Evolutionary conservation across 352 stramenopile species (phyloP), one percentile per base, ranked within the genome.

Genomic region (Globisporangium camurandrum): DNA sequence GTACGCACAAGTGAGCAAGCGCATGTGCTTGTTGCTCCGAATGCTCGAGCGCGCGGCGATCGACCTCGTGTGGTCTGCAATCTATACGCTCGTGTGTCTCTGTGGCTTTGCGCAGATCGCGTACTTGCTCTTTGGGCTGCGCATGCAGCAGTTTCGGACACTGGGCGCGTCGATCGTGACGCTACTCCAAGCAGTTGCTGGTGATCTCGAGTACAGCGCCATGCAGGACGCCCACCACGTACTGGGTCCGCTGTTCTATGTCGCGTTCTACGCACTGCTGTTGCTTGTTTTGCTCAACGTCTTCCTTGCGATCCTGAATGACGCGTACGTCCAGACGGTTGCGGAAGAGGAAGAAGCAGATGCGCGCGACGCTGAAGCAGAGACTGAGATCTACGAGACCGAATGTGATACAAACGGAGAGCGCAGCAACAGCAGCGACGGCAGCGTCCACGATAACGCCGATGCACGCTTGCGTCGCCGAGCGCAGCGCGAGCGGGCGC

Each of bases 271-370:
- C 55, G 47, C 88, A 39, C 47, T 88, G 36, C 48, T 90, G 45
- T 47, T 88, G 38, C 57, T 90, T 9, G 70, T 90, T 16, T 40
- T 86, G 39, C 64, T 87, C 49, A 90, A 90, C 36, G 71, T 90
- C 9, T 87, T 88, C 39, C 59, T 84, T 7, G 76, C 77, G 23
- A 86, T 90, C 34, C 54, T 90, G 12, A 86, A 86, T 30, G 79
- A 88, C 52, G 76, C 77, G 27, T 90, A 86, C 49, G 54, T 82
- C 43, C 75, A 86, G 49, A 86, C 75, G 2, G 51, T 84, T n/a
- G 68, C 64, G 1, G 74, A 86, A 31, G 64, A 84, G 57, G 75
- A 86, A 46, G 75, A 86, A 45, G 30, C 30, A 12, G 69, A 75
- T 38, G 60, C 71, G 22, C 65, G 75, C 22, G 67, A 80, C 9